These are phyloP conservation scores for Maudiozyma barnettii DNA, from an alignment of 805 yeast species.

Conservation along the genomic window DNA sequence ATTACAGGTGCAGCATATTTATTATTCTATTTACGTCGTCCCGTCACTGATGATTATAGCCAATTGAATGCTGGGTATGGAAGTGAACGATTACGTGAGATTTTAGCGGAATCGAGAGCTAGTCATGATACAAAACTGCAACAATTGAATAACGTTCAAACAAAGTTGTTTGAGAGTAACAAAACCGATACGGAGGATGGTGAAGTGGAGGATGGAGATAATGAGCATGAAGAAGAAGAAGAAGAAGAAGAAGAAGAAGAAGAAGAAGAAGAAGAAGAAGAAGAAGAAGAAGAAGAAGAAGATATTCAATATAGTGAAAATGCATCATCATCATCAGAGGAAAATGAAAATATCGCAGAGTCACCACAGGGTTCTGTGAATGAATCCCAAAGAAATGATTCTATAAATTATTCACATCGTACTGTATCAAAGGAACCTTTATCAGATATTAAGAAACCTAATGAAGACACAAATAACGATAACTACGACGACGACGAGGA, in stretches of 20 bases:
- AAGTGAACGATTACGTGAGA: slow-evolving; percentile 34
- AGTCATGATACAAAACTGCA: slow-evolving; percentile 20
- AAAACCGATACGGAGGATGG: slow-evolving; percentile 17
- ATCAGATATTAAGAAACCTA: neutral
- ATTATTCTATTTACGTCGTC: slow-evolving; percentile 62
- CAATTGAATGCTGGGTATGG: slow-evolving; percentile 27
- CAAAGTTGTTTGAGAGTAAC: slow-evolving; percentile 20
- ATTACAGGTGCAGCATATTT: slow-evolving; percentile 77
- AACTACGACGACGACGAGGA: neutral
- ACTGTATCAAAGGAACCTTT: neutral
- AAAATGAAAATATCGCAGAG: neutral
- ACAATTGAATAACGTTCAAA: slow-evolving; percentile 17
- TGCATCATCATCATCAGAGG: slow-evolving; percentile 4
- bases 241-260: slow-evolving; percentile 1
- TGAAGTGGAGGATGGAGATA: neutral
- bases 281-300: slow-evolving; percentile 6
- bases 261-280: slow-evolving; percentile 8
- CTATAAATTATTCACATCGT: too few species aligned
- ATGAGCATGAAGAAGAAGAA: slow-evolving; percentile 7
- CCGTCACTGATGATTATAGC: slow-evolving; percentile 18
- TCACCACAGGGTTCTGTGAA: neutral
- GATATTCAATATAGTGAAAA: neutral
- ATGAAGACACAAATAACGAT: neutral
- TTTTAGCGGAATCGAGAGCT: slow-evolving; percentile 36
- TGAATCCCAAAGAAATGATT: too few species aligned